phyloP scores from a whole-genome alignment of 305 asterid genomes.

The Caryopteris hybrid region DNA sequence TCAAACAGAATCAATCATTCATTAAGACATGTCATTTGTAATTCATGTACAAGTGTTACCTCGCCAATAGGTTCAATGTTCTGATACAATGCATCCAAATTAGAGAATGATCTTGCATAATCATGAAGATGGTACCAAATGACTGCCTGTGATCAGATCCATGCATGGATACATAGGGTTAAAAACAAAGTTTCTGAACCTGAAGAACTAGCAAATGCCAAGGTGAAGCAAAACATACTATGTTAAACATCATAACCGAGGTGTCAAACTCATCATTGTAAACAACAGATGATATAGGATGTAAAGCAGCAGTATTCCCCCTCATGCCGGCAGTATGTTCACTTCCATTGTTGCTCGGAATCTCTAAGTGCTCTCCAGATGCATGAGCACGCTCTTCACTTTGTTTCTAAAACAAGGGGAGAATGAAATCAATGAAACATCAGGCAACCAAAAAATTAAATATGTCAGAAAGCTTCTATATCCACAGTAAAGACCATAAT shows the following conservation, averaged over 20 bases:
- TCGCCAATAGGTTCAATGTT: constrained; percentile 84
- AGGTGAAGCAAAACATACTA: constrained; percentile 43
- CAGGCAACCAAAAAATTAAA: not conserved
- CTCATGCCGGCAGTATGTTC: constrained; percentile 30
- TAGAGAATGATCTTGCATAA: constrained; percentile 61
- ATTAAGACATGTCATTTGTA: not conserved
- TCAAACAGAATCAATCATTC: constrained; percentile 10
- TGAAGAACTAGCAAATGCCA: constrained; percentile 15
- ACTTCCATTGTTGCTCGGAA: constrained; percentile 36
- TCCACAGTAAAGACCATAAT: not conserved
- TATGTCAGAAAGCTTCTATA: not conserved
- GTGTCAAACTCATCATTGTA: constrained; percentile 47
- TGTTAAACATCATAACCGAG: constrained; percentile 55
- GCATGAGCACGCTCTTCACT: constrained; percentile 62
- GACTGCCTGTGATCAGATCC: constrained; percentile 69
- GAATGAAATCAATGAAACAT: constrained; percentile 1
- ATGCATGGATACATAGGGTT: constrained; percentile 14
- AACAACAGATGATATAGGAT: constrained; percentile 41
- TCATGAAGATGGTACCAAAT: constrained; percentile 94
- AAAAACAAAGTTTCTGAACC: constrained; percentile 4
- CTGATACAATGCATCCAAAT: constrained; percentile 78
- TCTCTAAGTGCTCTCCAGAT: constrained; percentile 58
- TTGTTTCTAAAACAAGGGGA: constrained; percentile 46
- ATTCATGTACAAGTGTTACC: constrained; percentile 37
- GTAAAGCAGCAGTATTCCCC: constrained; percentile 30